A percentile compares a stretch with the other conserved stretches of the same genome.
These are phyloP conservation scores for Huntiella abstrusa DNA, from an alignment of 2,329 filamentous ascomycete genomes.

Conservation along the genomic window DNA sequence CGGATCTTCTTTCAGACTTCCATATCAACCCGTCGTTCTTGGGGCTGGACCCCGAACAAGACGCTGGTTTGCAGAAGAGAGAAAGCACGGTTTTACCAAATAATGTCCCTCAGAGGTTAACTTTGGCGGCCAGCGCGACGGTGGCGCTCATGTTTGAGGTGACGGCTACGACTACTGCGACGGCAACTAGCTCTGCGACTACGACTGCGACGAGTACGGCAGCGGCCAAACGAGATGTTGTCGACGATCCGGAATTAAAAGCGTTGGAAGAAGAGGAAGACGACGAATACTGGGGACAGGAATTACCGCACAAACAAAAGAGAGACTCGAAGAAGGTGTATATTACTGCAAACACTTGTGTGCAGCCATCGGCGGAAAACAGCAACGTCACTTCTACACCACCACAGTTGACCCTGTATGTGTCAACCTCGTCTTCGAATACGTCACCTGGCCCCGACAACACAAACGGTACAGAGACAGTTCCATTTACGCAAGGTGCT, in stretches of 20 bases:
- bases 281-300: constrained; percentile 12
- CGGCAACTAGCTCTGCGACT: background rate
- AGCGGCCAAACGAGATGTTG: background rate
- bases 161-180: constrained; percentile 14
- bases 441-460: constrained; percentile 45
- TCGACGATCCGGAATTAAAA: background rate
- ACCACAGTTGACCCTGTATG: constrained; percentile 59
- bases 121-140: constrained; percentile 42
- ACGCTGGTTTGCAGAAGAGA: constrained; percentile 35
- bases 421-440: constrained; percentile 49
- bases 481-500: constrained; percentile 48
- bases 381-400: constrained; percentile 19
- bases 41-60: constrained; percentile 15
- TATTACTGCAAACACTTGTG: constrained; percentile 72
- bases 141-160: constrained; percentile 24
- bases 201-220: background rate
- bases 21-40: constrained; percentile 43
- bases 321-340: constrained; percentile 32
- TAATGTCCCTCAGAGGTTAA: constrained; percentile 40
- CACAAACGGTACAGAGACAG: constrained; percentile 14
- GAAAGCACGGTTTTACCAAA: constrained; percentile 38
- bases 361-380: constrained; percentile 38
- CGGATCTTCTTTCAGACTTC: background rate
- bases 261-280: constrained; percentile 1
- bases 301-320: background rate